These are phyloP conservation scores for Populus alba DNA, from an alignment of 345 rosid species.

Conservation along the genomic window DNA sequence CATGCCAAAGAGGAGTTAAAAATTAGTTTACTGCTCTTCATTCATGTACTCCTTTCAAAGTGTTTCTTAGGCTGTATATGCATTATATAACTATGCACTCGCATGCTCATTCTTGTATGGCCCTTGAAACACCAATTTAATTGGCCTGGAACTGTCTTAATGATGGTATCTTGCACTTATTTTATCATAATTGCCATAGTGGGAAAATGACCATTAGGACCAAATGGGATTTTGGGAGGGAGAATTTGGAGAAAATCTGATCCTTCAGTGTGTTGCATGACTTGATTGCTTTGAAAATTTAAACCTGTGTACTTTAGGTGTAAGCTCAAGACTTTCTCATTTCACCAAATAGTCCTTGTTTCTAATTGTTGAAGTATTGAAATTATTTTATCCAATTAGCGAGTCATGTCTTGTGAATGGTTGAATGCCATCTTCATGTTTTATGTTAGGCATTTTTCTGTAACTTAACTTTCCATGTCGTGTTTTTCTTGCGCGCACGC, in stretches of 20 bases:
- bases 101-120: neutral
- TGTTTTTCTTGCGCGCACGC: neutral
- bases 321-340: neutral
- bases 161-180: neutral
- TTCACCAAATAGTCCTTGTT: neutral
- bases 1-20: neutral
- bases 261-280: neutral
- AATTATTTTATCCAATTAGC: neutral
- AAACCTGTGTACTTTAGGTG: neutral
- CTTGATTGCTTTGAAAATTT: neutral
- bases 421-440: neutral
- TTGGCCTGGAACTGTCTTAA: neutral
- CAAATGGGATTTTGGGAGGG: neutral
- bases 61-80: neutral
- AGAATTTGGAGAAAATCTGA: neutral
- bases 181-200: neutral
- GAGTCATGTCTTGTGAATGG: too few species aligned
- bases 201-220: neutral
- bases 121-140: neutral
- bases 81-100: neutral
- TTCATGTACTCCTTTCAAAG: neutral
- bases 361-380: neutral
- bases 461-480: too few species aligned
- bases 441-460: neutral
- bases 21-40: neutral